phyloP scores from a whole-genome alignment of 2,329 filamentous ascomycete species.

The Sphaceloma murrayae region DNA sequence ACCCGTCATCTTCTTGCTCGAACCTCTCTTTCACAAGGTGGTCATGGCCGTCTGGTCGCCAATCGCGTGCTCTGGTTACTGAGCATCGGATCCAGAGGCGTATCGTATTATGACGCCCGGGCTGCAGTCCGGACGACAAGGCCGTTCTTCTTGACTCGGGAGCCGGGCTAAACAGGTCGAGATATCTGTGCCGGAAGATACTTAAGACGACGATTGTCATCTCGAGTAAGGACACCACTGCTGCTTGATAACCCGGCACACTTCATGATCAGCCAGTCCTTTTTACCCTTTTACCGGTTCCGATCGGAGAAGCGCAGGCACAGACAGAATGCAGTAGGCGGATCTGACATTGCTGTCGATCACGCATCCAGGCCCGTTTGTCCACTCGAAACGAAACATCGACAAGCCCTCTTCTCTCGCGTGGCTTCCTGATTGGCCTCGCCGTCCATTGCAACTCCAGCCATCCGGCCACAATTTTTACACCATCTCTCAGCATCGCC shows the following conservation, averaged over 20 bases:
- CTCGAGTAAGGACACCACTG: neutral
- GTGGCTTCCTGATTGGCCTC: constrained; percentile 10
- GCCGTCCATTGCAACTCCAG: constrained; percentile 8
- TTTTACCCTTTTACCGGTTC: constrained; percentile 9
- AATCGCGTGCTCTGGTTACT: constrained; percentile 12
- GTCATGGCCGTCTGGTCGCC: constrained; percentile 1
- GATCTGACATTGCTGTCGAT: constrained; percentile 13
- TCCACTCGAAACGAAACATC: constrained; percentile 10
- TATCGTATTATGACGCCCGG: constrained; percentile 15
- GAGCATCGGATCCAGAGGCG: constrained; percentile 3
- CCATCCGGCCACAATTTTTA: neutral
- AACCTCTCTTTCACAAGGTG: constrained; percentile 5
- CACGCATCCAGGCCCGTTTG: constrained; percentile 9
- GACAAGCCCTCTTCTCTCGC: constrained; percentile 5
- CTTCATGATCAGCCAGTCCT: neutral
- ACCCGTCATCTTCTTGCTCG: constrained; percentile 13
- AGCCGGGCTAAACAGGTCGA: neutral
- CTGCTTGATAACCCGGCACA: too few species aligned
- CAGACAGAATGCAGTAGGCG: neutral
- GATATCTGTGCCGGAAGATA: constrained; percentile 9
- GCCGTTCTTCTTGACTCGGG: constrained; percentile 16
- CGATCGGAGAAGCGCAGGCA: constrained; percentile 1
- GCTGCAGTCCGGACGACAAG: constrained; percentile 17
- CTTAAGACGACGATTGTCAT: constrained; percentile 11
- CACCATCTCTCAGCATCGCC: neutral